Base-by-base conservation (phyloP, 75 land plant species). In the Pinus tabuliformis region DNA sequence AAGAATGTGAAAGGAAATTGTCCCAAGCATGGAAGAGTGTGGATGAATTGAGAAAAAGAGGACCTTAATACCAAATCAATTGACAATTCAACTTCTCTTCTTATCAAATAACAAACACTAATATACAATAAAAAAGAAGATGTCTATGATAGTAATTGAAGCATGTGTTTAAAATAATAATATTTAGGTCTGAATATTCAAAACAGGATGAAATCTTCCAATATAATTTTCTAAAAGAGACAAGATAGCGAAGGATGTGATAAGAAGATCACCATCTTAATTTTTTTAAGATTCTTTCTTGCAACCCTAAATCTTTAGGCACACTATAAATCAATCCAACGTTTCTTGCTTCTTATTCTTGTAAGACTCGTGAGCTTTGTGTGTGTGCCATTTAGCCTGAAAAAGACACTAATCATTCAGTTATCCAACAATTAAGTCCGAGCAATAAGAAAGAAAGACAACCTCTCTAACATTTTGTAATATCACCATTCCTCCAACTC, bases 211-310 rank as follows among this genome's bases (percentile, higher is more conserved):
- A 36, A 65, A 30, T 28, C 0, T 5, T 66, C 37, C 37, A 1
- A 39, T 36, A 37, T 39, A 66, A 18, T 20, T 66, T 3, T 11
- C 17, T 66, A 3, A 22, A 28, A 15, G 70, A 66, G 21, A 66
- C 8, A 18, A 66, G 1, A 66, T 17, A 66, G 39, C 6, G 42
- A 39, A 63, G 26, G 66, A 30, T 21, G 30, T 66, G 3, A 66
- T 66, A 56, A 62, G 30, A 59, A 73, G 42, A 75, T 75, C 24
- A 93, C 98, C 88, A 87, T 89, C 65, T 82, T 91, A 39, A 95
- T 88, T 72, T 89, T 95, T 64, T 88, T 83, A 26, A 95, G 92
- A 80, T 93, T 93, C 74, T 82, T 89, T 77, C 94, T 85, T 75
- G 84, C 96, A 49, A 88, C 39, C 39, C 82, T 81, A 13, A 81